These are phyloP conservation scores for Penicillium bovifimosum DNA, from an alignment of 495 filamentous ascomycete genomes.

Conservation along the genomic window DNA sequence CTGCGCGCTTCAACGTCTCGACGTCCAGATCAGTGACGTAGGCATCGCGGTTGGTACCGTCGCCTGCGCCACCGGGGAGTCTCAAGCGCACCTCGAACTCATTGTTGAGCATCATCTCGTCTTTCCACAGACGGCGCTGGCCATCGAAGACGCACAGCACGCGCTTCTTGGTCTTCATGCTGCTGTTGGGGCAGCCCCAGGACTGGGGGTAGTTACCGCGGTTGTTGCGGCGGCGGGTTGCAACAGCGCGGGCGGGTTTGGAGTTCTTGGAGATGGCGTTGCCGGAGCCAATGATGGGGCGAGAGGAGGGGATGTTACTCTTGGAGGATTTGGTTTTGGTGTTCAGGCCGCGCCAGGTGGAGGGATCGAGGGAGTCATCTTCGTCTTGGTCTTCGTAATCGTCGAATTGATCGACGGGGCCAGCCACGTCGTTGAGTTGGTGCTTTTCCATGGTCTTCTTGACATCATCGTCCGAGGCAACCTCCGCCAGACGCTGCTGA, in stretches of 20 bases:
- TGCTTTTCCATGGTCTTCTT: conserved; percentile 80
- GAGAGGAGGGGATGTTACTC: conserved; percentile 33
- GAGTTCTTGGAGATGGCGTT: conserved; percentile 43
- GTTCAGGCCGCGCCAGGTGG: conserved; percentile 44
- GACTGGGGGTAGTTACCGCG: conserved; percentile 85
- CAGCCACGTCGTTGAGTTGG: conserved; percentile 57
- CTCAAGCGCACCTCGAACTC: conserved; percentile 89
- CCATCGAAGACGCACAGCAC: conserved; percentile 93
- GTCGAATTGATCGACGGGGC: conserved; percentile 40
- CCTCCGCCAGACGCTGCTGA: conserved; percentile 73
- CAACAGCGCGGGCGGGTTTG: conserved; percentile 39
- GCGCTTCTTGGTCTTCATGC: conserved; percentile 97
- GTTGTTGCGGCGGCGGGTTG: conserved; percentile 70
- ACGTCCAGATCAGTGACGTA: conserved; percentile 95
- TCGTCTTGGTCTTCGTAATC: conserved; percentile 57
- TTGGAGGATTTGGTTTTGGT: conserved; percentile 38
- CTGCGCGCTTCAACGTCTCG: conserved; percentile 78
- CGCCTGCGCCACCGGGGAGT: conserved; percentile 60
- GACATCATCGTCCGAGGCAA: conserved; percentile 77
- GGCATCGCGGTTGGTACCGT: conserved; percentile 48
- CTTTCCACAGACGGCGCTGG: conserved; percentile 81
- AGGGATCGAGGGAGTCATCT: conserved; percentile 55
- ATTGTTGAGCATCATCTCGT: conserved; percentile 97
- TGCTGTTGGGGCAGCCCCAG: conserved; percentile 85
- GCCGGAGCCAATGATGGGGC: conserved; percentile 44